Evolutionary conservation across 148 eudicot species (phyloP), one percentile per base, ranked within the genome.

Genomic region (Pouteria glomerata): DNA sequence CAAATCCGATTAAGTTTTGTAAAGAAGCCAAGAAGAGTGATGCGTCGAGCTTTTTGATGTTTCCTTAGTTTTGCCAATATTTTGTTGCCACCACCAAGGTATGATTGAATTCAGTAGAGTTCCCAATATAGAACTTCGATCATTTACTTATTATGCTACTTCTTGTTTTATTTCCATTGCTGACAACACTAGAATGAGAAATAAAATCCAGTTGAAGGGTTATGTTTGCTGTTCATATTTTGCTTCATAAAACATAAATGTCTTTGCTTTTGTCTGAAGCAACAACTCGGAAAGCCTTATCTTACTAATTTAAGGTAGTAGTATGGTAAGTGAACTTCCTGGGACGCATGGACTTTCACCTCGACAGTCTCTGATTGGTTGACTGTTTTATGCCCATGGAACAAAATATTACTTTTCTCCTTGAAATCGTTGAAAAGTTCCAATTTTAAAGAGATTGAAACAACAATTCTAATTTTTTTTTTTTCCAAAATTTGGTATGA

Each of bases 1-100:
- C 72, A 89, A 77, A 35, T 86, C 37, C 73, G 85, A 68, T 76
- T 95, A 68, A 91, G 96, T 76, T 95, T 66, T 63, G 96, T 78
- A 76, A 86, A 83, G 83, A 83, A 83, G 55, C 87, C 89, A 27
- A 86, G 70, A 63, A 42, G 51, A 33, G 52, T 26, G 65, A 82
- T 58, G 79, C 86, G 88, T 3, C 76, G 87, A 59, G 74, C 81
- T n/a, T 57, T 47, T 73, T 89, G 74, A 79, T 79, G 67, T 64
- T 31, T 21, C 30, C 27, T 7, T 18, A 59, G 19, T 24, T 60
- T 71, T 26, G 37, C 23, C 0, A 11, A 64, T 59, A 52, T 60
- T 13, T 60, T 73, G 72, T 11, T 42, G 55, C 59, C 19, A 33
- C 51, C 37, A 61, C 34, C 61, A 48, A 69, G 61, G 45, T 63